Evolutionary conservation across 805 yeast genomes (phyloP).

Genomic region (Pichia nakasei): DNA sequence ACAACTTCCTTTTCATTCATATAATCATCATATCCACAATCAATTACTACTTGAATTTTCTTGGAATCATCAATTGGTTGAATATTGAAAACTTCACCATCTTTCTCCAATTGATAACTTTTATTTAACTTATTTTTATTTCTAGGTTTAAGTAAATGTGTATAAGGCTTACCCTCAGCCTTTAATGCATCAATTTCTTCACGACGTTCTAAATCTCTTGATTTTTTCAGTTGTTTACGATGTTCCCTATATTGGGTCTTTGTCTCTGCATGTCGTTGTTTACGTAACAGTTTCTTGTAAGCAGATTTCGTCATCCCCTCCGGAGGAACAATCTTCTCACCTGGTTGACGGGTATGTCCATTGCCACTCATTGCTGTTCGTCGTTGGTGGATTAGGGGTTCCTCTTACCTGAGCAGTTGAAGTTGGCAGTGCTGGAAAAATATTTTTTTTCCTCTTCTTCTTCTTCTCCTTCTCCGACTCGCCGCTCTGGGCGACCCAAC

Average conservation of each 20-base stretch:
- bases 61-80: conserved; percentile 4
- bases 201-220: conserved; percentile 25
- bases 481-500: too few species aligned
- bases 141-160: conserved; percentile 26
- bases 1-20: conserved; percentile 69
- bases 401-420: too few species aligned
- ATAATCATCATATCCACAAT: conserved; percentile 83
- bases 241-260: conserved; percentile 51
- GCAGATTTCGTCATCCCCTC: conserved; percentile 83
- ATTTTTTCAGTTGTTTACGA: conserved; percentile 48
- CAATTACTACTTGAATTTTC: conserved; percentile 48
- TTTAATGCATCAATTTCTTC: conserved; percentile 27
- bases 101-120: conserved; percentile 23
- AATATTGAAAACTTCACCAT: conserved; percentile 38
- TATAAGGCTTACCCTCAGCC: conserved; percentile 30
- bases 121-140: conserved; percentile 22
- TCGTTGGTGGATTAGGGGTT: too few species aligned
- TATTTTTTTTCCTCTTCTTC: too few species aligned
- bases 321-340: conserved; percentile 37
- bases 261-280: conserved; percentile 46
- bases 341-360: too few species aligned
- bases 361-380: too few species aligned
- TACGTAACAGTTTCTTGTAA: conserved; percentile 65
- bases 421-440: too few species aligned
- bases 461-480: too few species aligned